Base-by-base conservation (phyloP, 192 early-diverging fungal genomes). In the Coemansia javaensis region DNA sequence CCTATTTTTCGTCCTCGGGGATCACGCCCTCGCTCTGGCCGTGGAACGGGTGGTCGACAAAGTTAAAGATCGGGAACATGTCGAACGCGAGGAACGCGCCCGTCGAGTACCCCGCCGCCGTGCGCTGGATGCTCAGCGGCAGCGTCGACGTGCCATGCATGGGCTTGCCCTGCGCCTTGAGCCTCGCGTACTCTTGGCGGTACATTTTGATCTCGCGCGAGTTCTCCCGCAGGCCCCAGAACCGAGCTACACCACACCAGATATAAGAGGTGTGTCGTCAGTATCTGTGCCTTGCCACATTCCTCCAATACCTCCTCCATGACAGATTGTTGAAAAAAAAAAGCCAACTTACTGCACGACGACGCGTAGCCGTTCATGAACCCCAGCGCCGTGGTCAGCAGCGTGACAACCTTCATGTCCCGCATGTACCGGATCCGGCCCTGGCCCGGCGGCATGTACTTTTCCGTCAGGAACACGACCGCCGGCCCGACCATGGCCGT, bases 171-270 rank as follows among this genome's bases (percentile, higher is more conserved):
- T 80, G 68, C 34, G 76, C 79, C 52, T 80, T 62, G 15, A 79
- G 70, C 33, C 79, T 73, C 18, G 42, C 48, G 69, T 85, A 81
- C 72, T 90, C 88, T 17, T 49, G 53, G 18, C 66, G 70, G 70
- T 86, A 81, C 72, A 66, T 82, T 43, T 68, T 78, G 25, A 82
- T 82, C 68, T 98, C 94, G 32, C 79, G 71, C 32, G 66, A 67
- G 67, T 98, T 98, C 67, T 98, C 94, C 18, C 63, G 69, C 77
- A 85, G 86, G 23, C 94, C 94, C 85, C 85, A 93, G 79, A 98
- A 98, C 56, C 94, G 82, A 34, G 85, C 85, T 40, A 40, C 38
- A 40, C 9, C 10, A 23, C 23, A 0, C 5, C 23, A 4, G 23
- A 40, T 21, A 22, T 5, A 13, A 14, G 25, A n/a, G n/a, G n/a